These are phyloP conservation scores for Grosmannia serpens DNA, from an alignment of 2,329 filamentous ascomycete species.

Conservation along the genomic window DNA sequence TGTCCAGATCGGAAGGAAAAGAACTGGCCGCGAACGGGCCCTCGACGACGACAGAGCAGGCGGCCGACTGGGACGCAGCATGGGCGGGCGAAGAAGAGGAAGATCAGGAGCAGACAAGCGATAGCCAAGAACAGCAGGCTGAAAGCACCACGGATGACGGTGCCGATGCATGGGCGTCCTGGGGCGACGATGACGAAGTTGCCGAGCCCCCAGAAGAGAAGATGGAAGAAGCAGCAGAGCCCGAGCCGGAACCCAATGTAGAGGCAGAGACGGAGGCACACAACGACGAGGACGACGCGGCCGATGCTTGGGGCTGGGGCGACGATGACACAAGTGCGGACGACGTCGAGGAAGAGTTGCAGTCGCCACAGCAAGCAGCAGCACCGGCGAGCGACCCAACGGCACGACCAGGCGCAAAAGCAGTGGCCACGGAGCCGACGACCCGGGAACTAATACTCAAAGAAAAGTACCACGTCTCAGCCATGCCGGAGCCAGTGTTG, in stretches of 20 bases:
- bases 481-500: slow-evolving; percentile 70
- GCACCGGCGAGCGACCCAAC: neutral
- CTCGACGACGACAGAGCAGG: slow-evolving; percentile 29
- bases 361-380: slow-evolving; percentile 9
- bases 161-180: slow-evolving; percentile 24
- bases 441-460: slow-evolving; percentile 62
- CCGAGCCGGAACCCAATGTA: neutral
- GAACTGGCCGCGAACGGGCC: slow-evolving; percentile 42
- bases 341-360: slow-evolving; percentile 6
- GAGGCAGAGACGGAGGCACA: neutral
- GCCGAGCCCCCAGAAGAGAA: slow-evolving; percentile 8
- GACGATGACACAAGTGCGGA: slow-evolving; percentile 25
- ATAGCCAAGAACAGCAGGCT: slow-evolving; percentile 7
- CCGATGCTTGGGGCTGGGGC: slow-evolving; percentile 80
- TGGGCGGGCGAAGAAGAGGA: slow-evolving; percentile 63
- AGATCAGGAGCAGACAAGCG: slow-evolving; percentile 9
- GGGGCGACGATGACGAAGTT: slow-evolving; percentile 22
- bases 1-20: slow-evolving; percentile 56
- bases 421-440: neutral
- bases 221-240: slow-evolving; percentile 4
- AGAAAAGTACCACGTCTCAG: slow-evolving; percentile 82
- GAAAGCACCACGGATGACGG: slow-evolving; percentile 21
- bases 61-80: slow-evolving; percentile 62
- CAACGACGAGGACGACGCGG: slow-evolving; percentile 33
- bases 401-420: slow-evolving; percentile 5